Evolutionary conservation across 2,329 filamentous ascomycete species (phyloP).

Genomic region (Colletotrichum destructivum): DNA sequence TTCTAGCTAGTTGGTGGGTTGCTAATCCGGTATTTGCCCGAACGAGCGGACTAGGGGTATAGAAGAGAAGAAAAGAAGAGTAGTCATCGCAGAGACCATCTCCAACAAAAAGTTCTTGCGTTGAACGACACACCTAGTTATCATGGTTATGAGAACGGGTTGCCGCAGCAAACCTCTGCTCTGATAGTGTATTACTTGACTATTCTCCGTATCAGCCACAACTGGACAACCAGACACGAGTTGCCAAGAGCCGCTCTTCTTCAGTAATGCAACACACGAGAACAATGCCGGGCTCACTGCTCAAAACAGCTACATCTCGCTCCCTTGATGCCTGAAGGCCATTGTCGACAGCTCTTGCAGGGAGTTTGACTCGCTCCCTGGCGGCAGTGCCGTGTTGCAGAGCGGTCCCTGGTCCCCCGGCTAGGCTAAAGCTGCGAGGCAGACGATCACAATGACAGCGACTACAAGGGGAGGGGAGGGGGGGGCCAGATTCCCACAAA

Average conservation of each 20-base stretch:
- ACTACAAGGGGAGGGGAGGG: neutral
- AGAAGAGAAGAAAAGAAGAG: no score
- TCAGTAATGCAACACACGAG: neutral
- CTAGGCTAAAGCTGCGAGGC: neutral
- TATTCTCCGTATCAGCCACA: neutral
- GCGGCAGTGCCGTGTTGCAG: constrained; percentile 3
- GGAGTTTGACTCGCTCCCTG: constrained; percentile 26
- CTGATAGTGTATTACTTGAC: neutral
- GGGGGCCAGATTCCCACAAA: constrained; percentile 1
- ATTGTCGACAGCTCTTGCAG: neutral
- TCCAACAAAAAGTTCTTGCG: neutral
- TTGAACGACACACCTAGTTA: neutral
- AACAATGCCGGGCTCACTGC: neutral
- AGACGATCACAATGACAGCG: constrained; percentile 35
- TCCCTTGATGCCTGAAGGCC: neutral
- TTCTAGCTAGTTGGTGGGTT: no score
- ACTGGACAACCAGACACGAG: neutral
- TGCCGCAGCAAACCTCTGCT: neutral
- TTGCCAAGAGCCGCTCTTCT: neutral
- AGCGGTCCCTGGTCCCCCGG: neutral
- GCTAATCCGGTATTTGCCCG: neutral
- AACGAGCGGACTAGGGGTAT: neutral
- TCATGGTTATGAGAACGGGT: accelerated
- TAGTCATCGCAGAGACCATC: no score
- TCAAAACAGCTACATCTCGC: neutral